Evolutionary conservation across 768 basidiomycete genomes (phyloP).

Genomic region (Fistulinella prunicolor): DNA sequence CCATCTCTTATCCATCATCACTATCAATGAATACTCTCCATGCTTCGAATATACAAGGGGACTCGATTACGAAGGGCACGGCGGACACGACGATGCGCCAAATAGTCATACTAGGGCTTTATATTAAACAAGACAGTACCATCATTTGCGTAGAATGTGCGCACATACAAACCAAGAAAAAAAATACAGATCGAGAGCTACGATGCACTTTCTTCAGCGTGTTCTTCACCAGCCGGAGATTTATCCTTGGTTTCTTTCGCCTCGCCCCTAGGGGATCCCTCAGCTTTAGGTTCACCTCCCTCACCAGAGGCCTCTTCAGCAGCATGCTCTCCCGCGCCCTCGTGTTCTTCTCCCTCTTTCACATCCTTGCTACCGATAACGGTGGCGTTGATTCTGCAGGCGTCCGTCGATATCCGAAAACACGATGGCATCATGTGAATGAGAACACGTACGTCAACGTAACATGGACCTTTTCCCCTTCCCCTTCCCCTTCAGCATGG

Average conservation of each 20-base stretch:
- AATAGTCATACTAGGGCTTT: too few relatives aligned
- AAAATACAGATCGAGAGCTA: constrained; percentile 12
- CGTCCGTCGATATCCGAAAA: not conserved
- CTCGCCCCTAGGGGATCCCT: constrained; percentile 20
- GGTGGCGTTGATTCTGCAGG: constrained; percentile 68
- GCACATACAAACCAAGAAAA: constrained; percentile 5
- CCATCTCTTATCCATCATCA: too few relatives aligned
- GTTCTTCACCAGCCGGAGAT: constrained; percentile 17
- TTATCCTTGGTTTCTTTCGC: constrained; percentile 24
- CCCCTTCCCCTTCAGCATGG: constrained; percentile 43
- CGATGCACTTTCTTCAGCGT: constrained; percentile 14
- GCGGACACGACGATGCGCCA: too few relatives aligned
- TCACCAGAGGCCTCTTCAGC: constrained; percentile 30
- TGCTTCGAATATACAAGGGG: too few relatives aligned
- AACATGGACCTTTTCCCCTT: constrained; percentile 65
- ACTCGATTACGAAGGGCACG: too few relatives aligned
- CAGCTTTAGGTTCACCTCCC: constrained; percentile 22
- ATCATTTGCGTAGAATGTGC: not conserved
- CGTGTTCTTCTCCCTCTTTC: constrained; percentile 37
- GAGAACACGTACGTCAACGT: constrained; percentile 61
- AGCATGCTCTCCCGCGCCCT: constrained; percentile 25
- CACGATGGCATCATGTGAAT: not conserved
- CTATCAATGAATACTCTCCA: too few relatives aligned
- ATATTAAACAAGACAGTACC: constrained; percentile 1
- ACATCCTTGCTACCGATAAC: constrained; percentile 67